Evolutionary conservation across 2,329 filamentous ascomycete genomes (phyloP), one percentile per base, ranked within the genome.

Genomic region (Xylaria arbuscula): DNA sequence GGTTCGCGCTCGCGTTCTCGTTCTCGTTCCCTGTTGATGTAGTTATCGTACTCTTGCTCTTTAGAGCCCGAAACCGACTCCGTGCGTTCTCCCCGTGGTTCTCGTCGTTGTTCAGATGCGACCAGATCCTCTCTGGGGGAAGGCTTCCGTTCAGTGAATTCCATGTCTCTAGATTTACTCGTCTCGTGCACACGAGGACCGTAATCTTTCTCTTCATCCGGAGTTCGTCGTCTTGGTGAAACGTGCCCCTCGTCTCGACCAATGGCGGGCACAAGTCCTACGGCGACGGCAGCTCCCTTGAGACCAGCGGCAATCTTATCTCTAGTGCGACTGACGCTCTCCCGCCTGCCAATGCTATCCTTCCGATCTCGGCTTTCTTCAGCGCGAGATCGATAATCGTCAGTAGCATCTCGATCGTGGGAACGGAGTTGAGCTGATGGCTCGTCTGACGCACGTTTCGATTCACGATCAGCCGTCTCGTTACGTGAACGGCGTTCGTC

Each of bases 301-400:
- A 87, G 77, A 0, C 85, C 85, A 7, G 82, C 78, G 9, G 80
- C 79, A 28, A 86, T 77, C 69, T 85, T 87, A 55, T 87, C 85
- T 45, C 83, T 82, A 40, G 83, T 74, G 59, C 82, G 82, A 24
- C 79, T 81, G 50, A 81, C 80, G 64, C 79, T 76, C 17, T 79
- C 79, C 10, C 75, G 76, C 3, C 80, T 80, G n/a, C 81, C 79
- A 10, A 80, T 78, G 38, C 70, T 74, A 38, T 74, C 76, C 60
- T 71, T 75, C 6, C 73, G 67, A 3, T 77, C 74, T 36, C 76
- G 72, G n/a, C 69, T 70, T 4, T 77, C 74, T n/a, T 77, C 75
- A 19, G 72, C 55, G 17, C 72, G 76, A 47, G 70, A 58, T n/a
- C 72, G 66, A 38, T 70, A 64, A 40, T 73, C 70, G 2, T 78